Evolutionary conservation across 2,329 filamentous ascomycete genomes (phyloP), one percentile per base, ranked within the genome.

Genomic region (Apiospora rasikravindrae): DNA sequence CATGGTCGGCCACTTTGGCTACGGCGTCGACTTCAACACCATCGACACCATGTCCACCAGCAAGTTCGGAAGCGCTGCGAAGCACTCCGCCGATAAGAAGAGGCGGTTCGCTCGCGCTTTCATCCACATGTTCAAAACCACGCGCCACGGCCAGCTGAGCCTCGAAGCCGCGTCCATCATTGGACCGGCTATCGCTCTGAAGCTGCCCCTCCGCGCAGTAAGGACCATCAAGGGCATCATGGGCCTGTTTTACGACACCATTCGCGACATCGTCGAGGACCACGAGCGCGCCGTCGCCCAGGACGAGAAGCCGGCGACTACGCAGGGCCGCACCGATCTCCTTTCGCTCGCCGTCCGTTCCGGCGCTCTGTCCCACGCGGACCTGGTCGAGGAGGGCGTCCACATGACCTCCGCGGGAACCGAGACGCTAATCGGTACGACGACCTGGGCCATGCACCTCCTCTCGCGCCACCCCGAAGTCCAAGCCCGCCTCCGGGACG

Each of bases 181-280:
- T 0, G 91, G 92, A 0, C 79, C 84, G 6, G 89, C 88, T 85
- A 67, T 96, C 11, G 80, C 95, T 11, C 82, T 82, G 7, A 82
- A 80, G 3, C 81, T 98, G 0, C 95, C 96, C 0, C 76, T 96
- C 40, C 87, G 90, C 75, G 88, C 91, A 73, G 97, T 96, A 82
- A 83, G 84, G 19, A 88, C 91, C 22, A 84, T 95, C 37, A 78
- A 85, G 10, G 82, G 82, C 5, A 90, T 91, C 0, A 84, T 87
- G 13, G 78, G 79, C 7, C 84, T 87, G 64, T 91, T 96, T 78
- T 91, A 93, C 67, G 82, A 85, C 37, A 87, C 91, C 0, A 94
- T 93, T 74, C 85, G 87, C 1, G 86, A 92, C 64, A 86, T 98
- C 45, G 91, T 98, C 76, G 85, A 90, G 73, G 97, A 97, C 84